Base-by-base conservation (phyloP, 2,329 filamentous ascomycete species). In the Trichoderma sp. region DNA sequence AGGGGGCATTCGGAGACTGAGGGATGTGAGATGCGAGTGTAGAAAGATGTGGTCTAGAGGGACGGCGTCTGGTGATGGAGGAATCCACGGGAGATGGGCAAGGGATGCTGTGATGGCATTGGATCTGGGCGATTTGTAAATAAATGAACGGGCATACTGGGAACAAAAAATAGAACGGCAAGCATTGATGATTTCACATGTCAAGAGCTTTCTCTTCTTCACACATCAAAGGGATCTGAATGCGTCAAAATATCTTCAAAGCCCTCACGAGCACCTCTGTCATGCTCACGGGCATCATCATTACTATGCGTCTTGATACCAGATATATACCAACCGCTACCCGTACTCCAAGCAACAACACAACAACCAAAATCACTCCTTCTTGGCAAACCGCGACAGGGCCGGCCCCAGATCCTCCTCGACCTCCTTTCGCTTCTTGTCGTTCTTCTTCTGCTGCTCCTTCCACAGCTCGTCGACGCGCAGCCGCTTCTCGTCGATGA, bases 401-500 rank as follows among this genome's bases (percentile, higher is more conserved):
- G 93, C 92, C 67, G 94, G 93, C 0, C 95, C 95, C 69, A 97
- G 81, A 70, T 94, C 90, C 66, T 84, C 85, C 76, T 90, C 85
- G 70, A 83, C 83, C 76, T 91, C 86, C 74, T 87, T 73, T 55
- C 80, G 78, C 78, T 85, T 84, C 72, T 86, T 83, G 71, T 89
- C 79, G 72, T 84, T 88, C 72, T 88, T 85, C 75, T 88, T 85
- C 71, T 89, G 85, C 76, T 86, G 87, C 76, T 90, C 86, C 70
- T 89, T 87, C 81, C 90, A 88, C 75, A 97, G 82, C 78, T 93
- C 91, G 76, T 97, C 91, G 55, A 93, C 89, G 74, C 89, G 88
- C 77, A 97, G 78, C 74, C 91, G 89, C 85, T 94, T 93, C 83
- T 97, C 95, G 81, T 99, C 95, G 76, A 99, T 93, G 65, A 99